phyloP scores from a whole-genome alignment of 768 basidiomycete species.

The Erythrobasidium yunnanense region DNA sequence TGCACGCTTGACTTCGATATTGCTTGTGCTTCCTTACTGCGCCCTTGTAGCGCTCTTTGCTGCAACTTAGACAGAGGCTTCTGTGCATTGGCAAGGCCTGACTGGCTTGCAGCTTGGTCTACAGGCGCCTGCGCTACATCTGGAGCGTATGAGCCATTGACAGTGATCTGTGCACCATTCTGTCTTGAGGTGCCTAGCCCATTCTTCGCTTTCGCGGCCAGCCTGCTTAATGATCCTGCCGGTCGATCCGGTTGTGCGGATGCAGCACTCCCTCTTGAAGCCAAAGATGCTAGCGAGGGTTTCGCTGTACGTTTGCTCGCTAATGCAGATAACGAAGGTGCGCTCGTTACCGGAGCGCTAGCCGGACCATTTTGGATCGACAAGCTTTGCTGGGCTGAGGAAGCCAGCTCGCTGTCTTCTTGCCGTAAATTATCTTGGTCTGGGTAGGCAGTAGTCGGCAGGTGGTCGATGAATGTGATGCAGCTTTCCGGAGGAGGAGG shows the following conservation, averaged over 20 bases:
- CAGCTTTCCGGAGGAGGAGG: slow-evolving; percentile 35
- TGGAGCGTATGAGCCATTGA: background rate
- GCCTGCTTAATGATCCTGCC: slow-evolving; percentile 31
- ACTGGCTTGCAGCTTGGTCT: background rate
- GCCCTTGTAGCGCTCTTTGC: slow-evolving; percentile 23
- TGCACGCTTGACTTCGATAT: background rate
- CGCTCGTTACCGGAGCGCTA: background rate
- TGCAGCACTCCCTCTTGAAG: slow-evolving; percentile 26
- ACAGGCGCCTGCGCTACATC: background rate
- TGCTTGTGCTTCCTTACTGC: background rate
- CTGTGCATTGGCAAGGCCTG: slow-evolving; percentile 40
- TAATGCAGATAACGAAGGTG: background rate
- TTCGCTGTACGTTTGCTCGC: slow-evolving; percentile 9
- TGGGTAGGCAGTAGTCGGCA: slow-evolving; percentile 4
- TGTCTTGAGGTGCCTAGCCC: slow-evolving; percentile 31
- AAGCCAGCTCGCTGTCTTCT: background rate
- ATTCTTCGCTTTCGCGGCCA: slow-evolving; percentile 40
- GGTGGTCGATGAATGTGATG: background rate
- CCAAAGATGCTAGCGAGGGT: slow-evolving; percentile 27
- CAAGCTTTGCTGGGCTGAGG: background rate
- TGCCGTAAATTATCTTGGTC: background rate
- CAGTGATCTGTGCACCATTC: slow-evolving; percentile 30
- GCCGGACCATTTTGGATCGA: background rate
- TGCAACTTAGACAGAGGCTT: slow-evolving; percentile 36
- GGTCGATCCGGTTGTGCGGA: slow-evolving; percentile 1